Percentiles rank a stretch among this genome's conserved stretches.
phyloP scores from a whole-genome alignment of 495 filamentous ascomycete genomes.

The Jackrogersella multiformis region DNA sequence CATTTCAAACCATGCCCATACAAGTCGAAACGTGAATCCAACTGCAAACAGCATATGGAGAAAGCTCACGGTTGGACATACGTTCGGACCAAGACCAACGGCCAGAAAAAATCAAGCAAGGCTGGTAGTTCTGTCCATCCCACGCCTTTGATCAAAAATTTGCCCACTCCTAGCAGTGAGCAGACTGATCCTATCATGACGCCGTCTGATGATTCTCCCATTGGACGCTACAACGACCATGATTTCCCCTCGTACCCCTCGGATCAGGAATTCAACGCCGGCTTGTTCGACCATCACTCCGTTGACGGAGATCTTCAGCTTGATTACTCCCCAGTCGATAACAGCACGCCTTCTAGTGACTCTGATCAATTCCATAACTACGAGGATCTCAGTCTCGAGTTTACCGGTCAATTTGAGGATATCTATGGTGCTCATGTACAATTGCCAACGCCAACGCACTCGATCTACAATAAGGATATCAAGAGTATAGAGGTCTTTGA shows the following conservation, averaged over 20 bases:
- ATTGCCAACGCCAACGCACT: conserved; percentile 50
- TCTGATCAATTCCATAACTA: conserved; percentile 58
- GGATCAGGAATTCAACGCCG: conserved; percentile 48
- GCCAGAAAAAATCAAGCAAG: conserved; percentile 64
- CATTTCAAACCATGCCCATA: conserved; percentile 87
- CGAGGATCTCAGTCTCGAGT: conserved; percentile 55
- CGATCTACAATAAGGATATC: conserved; percentile 53
- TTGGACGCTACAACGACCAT: conserved; percentile 44
- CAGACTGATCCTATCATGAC: conserved; percentile 54
- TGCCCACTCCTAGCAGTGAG: conserved; percentile 59
- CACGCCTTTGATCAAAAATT: conserved; percentile 64
- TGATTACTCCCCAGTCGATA: conserved; percentile 59
- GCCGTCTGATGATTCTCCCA: conserved; percentile 53
- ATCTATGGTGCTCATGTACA: conserved; percentile 63
- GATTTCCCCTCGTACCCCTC: conserved; percentile 56
- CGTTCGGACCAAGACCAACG: conserved; percentile 89
- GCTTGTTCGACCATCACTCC: conserved; percentile 37
- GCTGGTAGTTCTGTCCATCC: conserved; percentile 56
- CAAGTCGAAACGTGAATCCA: conserved; percentile 93
- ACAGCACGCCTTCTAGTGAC: conserved; percentile 58
- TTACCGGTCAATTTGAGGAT: conserved; percentile 62
- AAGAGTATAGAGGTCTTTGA: conserved; percentile 21
- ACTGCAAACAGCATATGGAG: conserved; percentile 99
- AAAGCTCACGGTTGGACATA: conserved; percentile 94
- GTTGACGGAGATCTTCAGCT: conserved; percentile 58